Conservation (phyloP, 73 alveolate species). For the Paramecium sonneborni region DNA sequence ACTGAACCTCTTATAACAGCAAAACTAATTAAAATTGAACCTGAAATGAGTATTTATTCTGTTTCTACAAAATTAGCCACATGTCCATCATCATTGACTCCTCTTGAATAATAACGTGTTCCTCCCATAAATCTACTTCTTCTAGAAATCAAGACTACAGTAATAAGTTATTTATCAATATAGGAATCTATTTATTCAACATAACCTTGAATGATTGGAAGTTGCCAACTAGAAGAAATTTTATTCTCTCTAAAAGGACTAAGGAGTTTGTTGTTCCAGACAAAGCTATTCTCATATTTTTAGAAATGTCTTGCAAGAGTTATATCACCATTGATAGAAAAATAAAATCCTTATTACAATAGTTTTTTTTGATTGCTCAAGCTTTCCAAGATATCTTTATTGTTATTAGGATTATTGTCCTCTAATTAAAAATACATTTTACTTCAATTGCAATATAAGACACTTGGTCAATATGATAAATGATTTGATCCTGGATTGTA, state of each 20-base stretch:
- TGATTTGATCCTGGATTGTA: not conserved
- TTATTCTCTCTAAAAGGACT: conserved; percentile 22
- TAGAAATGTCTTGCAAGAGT: conserved; percentile 18
- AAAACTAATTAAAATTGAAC: conserved; percentile 68
- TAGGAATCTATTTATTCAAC: conserved; percentile 61
- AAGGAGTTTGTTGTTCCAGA: conserved; percentile 56
- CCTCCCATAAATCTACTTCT: conserved; percentile 95
- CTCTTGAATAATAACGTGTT: conserved; percentile 96
- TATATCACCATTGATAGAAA: conserved; percentile 21
- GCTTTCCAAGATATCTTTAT: conserved; percentile 7
- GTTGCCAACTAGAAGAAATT: conserved; percentile 67
- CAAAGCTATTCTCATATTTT: conserved; percentile 45
- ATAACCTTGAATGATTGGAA: conserved; percentile 79
- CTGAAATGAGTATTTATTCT: conserved; percentile 83
- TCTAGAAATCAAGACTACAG: conserved; percentile 63
- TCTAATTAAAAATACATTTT: not conserved
- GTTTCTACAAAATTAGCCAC: conserved; percentile 97
- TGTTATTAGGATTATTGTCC: not conserved
- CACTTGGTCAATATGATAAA: not conserved
- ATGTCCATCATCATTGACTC: conserved; percentile 97
- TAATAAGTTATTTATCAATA: conserved; percentile 44
- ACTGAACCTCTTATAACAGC: conserved; percentile 88
- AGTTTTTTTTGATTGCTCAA: not conserved
- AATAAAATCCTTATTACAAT: conserved; percentile 29
- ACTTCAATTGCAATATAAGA: conserved; percentile 24